Evolutionary conservation across 2,329 filamentous ascomycete genomes (phyloP).

Genomic region (Paecilomyces niveus): DNA sequence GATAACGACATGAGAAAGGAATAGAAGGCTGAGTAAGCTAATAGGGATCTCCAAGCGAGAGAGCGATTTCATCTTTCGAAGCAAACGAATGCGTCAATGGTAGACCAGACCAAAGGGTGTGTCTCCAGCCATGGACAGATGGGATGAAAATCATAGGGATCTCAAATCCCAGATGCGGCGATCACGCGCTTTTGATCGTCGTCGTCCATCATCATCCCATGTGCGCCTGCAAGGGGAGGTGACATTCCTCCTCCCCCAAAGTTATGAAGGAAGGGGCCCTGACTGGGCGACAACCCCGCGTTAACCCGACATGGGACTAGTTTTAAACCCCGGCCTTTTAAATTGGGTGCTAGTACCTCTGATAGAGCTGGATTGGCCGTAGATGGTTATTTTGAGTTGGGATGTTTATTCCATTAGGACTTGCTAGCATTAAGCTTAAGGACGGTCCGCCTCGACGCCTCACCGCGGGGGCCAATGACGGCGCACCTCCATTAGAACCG

Average conservation of each 20-base stretch:
- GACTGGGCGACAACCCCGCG: background rate
- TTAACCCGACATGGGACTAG: background rate
- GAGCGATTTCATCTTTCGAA: background rate
- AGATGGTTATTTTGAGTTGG: background rate
- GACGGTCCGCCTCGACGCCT: no score
- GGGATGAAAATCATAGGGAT: background rate
- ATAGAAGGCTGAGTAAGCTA: background rate
- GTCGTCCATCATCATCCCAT: background rate
- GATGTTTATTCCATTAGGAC: background rate
- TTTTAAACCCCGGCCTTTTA: background rate
- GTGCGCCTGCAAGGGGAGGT: background rate
- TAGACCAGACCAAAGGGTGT: background rate
- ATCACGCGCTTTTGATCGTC: background rate
- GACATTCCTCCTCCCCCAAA: background rate
- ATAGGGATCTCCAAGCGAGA: background rate
- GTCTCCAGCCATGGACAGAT: background rate
- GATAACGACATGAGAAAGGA: background rate
- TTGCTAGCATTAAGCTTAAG: no score
- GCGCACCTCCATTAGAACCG: no score
- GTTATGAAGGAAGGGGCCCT: background rate
- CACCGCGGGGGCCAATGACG: no score
- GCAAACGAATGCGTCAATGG: background rate
- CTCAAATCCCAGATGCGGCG: background rate
- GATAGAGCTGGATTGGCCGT: background rate
- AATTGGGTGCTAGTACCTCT: background rate